Base-by-base conservation (phyloP, 257 asterid species). In the Solanum paucissectum region DNA sequence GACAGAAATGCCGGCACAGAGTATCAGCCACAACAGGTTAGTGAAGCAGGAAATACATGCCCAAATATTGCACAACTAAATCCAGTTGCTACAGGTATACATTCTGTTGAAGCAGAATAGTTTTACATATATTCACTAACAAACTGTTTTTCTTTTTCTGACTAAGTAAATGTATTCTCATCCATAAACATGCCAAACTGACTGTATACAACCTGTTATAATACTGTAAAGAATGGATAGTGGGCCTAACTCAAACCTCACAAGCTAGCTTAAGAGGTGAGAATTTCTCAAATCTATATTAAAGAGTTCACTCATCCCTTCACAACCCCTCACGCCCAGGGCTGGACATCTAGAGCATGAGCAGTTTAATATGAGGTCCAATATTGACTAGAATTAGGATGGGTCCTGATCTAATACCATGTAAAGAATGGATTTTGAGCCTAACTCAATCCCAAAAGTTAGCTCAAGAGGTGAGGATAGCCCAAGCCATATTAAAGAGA, bases 1-100 rank as follows among this genome's bases (percentile, higher is more conserved):
- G 94, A 86, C 83, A 90, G 68, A 60, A 90, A 86, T 79, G 23
- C 87, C 44, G 21, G 86, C 58, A 86, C 66, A 76, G 86, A 88
- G 88, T 73, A 68, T 64, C 12, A 86, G 85, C 49, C 40, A 46
- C 25, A 36, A 64, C 66, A 88, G 90, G 44, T 68, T 82, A 82
- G 76, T 7, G 73, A 87, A 87, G 44, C 75, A 87, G 79, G 72
- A 81, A 85, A 85, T 38, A 69, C 83, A 66, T 37, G 38, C 60
- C 75, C 32, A 73, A 5, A 38, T 68, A 38, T 23, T 76, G 36
- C 7, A 32, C 83, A 38, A n/a, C 58, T n/a, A 76, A 74, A 40
- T 76, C 23, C 55, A 76, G 12, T 76, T 76, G 83, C 32, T 55
- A 5, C 83, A 75, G 34, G 83, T 38, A 76, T 3, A 76, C 60